Percentiles rank a stretch among this genome's conserved stretches.
Evolutionary conservation across 371 early-diverging fungal genomes (phyloP).

Genomic region (Enterospora canceri): DNA sequence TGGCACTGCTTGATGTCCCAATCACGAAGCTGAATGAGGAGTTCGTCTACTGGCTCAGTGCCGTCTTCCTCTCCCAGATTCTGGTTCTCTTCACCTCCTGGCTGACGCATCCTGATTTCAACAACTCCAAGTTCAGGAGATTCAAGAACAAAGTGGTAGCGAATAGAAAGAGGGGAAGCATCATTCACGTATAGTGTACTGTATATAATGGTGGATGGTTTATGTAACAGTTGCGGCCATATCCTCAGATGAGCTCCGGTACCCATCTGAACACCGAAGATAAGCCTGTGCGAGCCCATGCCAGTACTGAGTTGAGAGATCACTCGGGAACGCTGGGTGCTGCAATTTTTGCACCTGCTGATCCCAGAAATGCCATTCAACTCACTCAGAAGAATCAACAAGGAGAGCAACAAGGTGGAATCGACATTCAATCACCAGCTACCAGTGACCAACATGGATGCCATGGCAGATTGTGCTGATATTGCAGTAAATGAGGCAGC

Average conservation of each 20-base stretch:
- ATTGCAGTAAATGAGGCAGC: slow-evolving; percentile 10
- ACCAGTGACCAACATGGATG: too few relatives aligned
- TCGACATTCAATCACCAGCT: too few relatives aligned
- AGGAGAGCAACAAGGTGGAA: not conserved
- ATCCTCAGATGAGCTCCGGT: too few relatives aligned
- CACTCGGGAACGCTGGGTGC: slow-evolving; percentile 19
- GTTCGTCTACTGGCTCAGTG: not conserved
- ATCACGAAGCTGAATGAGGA: not conserved
- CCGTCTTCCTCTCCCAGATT: not conserved
- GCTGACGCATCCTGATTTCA: not conserved
- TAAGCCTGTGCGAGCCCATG: too few relatives aligned
- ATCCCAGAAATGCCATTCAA: slow-evolving; percentile 25
- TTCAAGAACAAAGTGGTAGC: not conserved
- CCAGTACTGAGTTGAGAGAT: too few relatives aligned
- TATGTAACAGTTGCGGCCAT: too few relatives aligned
- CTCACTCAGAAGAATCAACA: not conserved
- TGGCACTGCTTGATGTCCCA: not conserved
- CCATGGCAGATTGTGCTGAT: not conserved
- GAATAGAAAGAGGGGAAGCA: not conserved
- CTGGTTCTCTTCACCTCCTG: not conserved
- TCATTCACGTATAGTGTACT: not conserved
- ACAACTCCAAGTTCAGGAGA: not conserved
- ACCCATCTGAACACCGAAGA: too few relatives aligned
- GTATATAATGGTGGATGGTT: too few relatives aligned
- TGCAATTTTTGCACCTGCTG: slow-evolving; percentile 20